phyloP scores from a whole-genome alignment of 441 rosid species.

The Arabidopsis hybrid region DNA sequence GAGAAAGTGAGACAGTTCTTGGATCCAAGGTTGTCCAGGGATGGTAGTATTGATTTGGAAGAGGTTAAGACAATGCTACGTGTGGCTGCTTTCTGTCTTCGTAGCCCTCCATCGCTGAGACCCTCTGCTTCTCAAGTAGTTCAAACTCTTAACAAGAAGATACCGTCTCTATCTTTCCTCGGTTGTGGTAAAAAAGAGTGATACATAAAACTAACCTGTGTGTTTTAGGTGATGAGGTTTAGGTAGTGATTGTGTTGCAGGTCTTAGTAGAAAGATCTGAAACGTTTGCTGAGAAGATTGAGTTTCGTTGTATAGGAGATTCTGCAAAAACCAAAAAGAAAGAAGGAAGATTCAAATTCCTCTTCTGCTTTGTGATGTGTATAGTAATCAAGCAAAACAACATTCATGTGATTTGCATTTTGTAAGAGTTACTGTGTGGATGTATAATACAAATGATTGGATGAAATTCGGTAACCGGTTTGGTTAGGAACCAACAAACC shows the following conservation, averaged over 20 bases:
- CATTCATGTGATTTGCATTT: conserved; percentile 14
- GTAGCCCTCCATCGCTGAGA: conserved; percentile 58
- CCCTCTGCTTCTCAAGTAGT: conserved; percentile 66
- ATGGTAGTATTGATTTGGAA: conserved; percentile 53
- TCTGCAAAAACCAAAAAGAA: conserved; percentile 26
- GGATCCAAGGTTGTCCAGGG: conserved; percentile 62
- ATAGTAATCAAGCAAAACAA: conserved; percentile 20
- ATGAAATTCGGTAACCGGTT: neutral
- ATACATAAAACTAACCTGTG: conserved; percentile 1
- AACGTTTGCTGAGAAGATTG: conserved; percentile 27
- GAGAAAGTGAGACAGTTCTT: conserved; percentile 50
- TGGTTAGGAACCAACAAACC: neutral
- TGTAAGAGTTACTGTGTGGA: conserved; percentile 14
- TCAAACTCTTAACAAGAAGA: conserved; percentile 47
- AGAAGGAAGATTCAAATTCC: neutral
- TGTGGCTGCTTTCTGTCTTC: conserved; percentile 61
- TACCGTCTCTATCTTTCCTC: conserved; percentile 48
- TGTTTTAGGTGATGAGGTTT: conserved; percentile 35
- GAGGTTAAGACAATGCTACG: conserved; percentile 65
- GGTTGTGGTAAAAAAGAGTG: conserved; percentile 29
- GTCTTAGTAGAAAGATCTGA: conserved; percentile 22
- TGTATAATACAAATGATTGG: conserved; percentile 9
- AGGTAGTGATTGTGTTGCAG: conserved; percentile 37
- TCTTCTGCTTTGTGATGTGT: conserved; percentile 33
- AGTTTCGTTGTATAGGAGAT: conserved; percentile 31